These are phyloP conservation scores for Caloboletus inedulis DNA, from an alignment of 1,284 basidiomycete genomes.

Conservation along the genomic window DNA sequence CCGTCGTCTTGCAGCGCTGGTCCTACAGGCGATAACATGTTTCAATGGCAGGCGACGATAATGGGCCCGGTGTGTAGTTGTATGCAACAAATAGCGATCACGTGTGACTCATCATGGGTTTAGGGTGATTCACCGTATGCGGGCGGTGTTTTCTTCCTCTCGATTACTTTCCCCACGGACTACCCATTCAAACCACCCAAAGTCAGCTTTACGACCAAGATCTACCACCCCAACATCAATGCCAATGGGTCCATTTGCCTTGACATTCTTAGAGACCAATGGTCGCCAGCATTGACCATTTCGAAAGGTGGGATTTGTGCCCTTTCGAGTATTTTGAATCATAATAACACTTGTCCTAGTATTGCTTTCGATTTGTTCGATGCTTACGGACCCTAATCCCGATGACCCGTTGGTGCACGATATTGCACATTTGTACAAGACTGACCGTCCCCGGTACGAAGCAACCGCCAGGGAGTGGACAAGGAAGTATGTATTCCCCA, in stretches of 20 bases:
- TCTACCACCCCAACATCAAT: slow-evolving; percentile 97
- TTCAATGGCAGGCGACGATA: slow-evolving; percentile 97
- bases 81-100: neutral
- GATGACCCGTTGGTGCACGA: slow-evolving; percentile 85
- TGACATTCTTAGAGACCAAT: slow-evolving; percentile 96
- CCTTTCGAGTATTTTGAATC: too few relatives aligned
- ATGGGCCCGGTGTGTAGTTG: slow-evolving; percentile 84
- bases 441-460: slow-evolving; percentile 89
- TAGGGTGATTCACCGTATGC: slow-evolving; percentile 94
- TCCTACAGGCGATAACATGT: slow-evolving; percentile 94
- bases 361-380: slow-evolving; percentile 91
- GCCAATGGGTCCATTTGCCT: slow-evolving; percentile 98
- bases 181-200: slow-evolving; percentile 99
- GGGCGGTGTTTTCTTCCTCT: slow-evolving; percentile 96
- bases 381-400: slow-evolving; percentile 96
- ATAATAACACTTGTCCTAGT: slow-evolving; percentile 50
- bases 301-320: slow-evolving; percentile 76
- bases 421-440: slow-evolving; percentile 92
- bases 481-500: slow-evolving; percentile 72
- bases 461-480: slow-evolving; percentile 97
- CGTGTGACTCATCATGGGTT: slow-evolving; percentile 12
- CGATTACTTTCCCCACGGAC: slow-evolving; percentile 90
- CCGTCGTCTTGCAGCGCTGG: slow-evolving; percentile 97
- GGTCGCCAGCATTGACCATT: slow-evolving; percentile 97
- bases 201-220: slow-evolving; percentile 98